A percentile compares a stretch with the other conserved stretches of the same genome.
Conservation (phyloP, 371 early-diverging fungal species). For the Phascolomyces articulosus region DNA sequence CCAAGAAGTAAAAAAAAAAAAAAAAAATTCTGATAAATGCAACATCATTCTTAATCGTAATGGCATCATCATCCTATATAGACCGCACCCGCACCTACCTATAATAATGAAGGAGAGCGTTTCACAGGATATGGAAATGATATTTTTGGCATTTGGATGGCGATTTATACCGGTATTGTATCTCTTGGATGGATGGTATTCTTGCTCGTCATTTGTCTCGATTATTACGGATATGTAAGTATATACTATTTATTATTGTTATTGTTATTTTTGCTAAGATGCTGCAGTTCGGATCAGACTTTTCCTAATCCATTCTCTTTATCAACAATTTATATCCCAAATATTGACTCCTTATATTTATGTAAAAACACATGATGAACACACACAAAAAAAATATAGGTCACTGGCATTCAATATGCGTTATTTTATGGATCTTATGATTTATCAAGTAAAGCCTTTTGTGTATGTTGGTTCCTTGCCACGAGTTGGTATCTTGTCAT, state of each 20-base stretch:
- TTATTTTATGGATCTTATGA: slow-evolving; percentile 58
- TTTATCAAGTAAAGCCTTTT: slow-evolving; percentile 62
- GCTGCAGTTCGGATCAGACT: no score
- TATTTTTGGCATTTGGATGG: slow-evolving; percentile 4
- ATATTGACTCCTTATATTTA: no score
- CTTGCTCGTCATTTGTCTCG: background rate
- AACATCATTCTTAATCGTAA: background rate
- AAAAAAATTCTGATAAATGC: no score
- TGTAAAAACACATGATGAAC: no score
- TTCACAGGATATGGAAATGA: slow-evolving; percentile 8
- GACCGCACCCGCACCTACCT: background rate
- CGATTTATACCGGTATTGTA: background rate
- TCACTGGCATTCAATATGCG: slow-evolving; percentile 35
- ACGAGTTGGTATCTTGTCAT: slow-evolving; percentile 65
- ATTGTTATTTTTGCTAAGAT: no score
- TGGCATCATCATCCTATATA: background rate
- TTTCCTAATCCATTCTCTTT: no score
- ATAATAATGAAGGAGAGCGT: background rate
- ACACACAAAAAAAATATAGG: no score
- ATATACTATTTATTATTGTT: no score
- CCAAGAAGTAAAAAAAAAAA: background rate
- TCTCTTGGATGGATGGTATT: slow-evolving; percentile 2
- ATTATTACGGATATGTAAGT: background rate
- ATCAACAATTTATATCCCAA: no score
- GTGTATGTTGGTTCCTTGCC: slow-evolving; percentile 72